Evolutionary conservation across 768 basidiomycete genomes (phyloP), one percentile per base, ranked within the genome.

Genomic region (Tricholomella constricta): DNA sequence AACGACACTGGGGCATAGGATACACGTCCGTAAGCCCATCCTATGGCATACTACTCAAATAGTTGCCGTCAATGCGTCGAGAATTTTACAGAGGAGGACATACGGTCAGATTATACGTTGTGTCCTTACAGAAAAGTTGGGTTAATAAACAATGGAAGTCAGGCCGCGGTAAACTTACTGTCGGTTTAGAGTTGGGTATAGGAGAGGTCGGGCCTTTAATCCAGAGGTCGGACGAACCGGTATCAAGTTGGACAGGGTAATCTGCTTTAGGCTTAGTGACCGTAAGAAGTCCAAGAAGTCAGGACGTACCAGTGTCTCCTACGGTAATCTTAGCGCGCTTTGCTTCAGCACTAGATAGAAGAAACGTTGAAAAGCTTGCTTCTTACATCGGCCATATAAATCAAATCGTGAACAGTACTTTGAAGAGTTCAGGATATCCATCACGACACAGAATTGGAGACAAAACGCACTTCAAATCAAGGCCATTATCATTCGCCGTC

Each of bases 191-290:
- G 50, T 75, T 76, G 25, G 85, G 81, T 54, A 85, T 65, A 12
- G 83, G 77, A 32, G 70, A 70, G 2, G 66, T 64, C 27, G 71
- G 55, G 19, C 79, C 78, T 56, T 80, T 72, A 46, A 89, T 77
- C 84, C 90, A 92, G 26, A 94, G 77, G 69, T 94, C 91, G 57
- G 82, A 88, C 9, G 90, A 92, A 55, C 91, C 91, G 1, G 90
- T 91, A 69, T 94, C 91, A 43, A 94, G 72, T 66, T 94, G 91
- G 12, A 91, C 81, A 44, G 78, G 71, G 67, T 86, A 89, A 14
- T 76, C 90, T 92, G 56, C 1, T 41, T 23, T 14, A 22, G 26
- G 35, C 45, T 59, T 45, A 55, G 56, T 50, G 27, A 47, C 37
- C 25, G 57, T 37, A 44, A 32, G 37, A 44, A 36, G 41, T 23